Evolutionary conservation across 2,329 filamentous ascomycete genomes (phyloP).

Genomic region (Trichophyton mentagrophytes): DNA sequence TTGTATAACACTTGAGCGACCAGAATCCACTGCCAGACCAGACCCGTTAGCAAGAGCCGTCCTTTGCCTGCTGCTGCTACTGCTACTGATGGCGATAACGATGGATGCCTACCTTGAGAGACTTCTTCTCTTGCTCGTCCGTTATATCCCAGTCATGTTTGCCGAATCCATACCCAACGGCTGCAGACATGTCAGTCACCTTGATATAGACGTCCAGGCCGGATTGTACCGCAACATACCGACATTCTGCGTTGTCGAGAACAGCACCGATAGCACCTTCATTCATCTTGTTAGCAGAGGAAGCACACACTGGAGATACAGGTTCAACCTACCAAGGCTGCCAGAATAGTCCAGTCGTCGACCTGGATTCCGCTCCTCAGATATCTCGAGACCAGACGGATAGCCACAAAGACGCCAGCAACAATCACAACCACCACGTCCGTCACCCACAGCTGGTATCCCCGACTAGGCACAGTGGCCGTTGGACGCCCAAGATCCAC

Average conservation of each 20-base stretch:
- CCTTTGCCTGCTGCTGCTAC: no score
- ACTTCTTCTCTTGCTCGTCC: neutral
- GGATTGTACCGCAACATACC: slow-evolving; percentile 3
- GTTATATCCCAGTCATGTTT: slow-evolving; percentile 5
- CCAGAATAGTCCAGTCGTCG: slow-evolving; percentile 10
- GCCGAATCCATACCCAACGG: slow-evolving; percentile 9
- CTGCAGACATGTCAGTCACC: slow-evolving; percentile 1
- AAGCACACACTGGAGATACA: neutral
- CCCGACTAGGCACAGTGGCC: neutral
- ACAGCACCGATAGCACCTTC: slow-evolving; percentile 5
- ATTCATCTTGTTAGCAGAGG: neutral
- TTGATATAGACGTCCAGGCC: neutral
- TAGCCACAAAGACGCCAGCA: slow-evolving; percentile 7
- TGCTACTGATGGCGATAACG: no score
- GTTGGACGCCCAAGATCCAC: neutral
- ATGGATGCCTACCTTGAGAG: slow-evolving; percentile 7
- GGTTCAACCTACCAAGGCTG: slow-evolving; percentile 1
- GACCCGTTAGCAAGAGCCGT: neutral
- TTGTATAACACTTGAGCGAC: slow-evolving; percentile 9
- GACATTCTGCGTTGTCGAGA: slow-evolving; percentile 5
- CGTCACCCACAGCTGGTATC: slow-evolving; percentile 2
- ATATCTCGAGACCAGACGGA: slow-evolving; percentile 9
- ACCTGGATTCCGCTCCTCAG: slow-evolving; percentile 6
- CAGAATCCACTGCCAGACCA: slow-evolving; percentile 5
- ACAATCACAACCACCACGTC: slow-evolving; percentile 5